Percentiles rank a stretch among this genome's conserved stretches.
Evolutionary conservation across 1,284 basidiomycete species (phyloP).

Genomic region (Pulveroboletus sp.): DNA sequence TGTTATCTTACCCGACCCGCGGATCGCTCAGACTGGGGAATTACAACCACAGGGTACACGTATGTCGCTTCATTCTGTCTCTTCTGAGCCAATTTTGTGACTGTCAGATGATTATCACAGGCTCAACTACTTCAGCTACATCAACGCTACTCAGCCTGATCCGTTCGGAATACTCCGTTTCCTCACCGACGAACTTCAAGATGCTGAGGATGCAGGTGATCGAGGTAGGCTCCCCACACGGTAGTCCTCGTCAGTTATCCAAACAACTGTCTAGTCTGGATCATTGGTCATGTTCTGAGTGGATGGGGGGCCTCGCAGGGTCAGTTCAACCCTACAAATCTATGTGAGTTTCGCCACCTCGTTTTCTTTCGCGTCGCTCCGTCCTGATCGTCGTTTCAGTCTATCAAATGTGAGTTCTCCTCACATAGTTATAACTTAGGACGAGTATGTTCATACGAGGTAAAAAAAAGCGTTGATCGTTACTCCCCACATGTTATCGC

Average conservation of each 20-base stretch:
- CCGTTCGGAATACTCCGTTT: conserved; percentile 76
- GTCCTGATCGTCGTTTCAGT: conserved; percentile 40
- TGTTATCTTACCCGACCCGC: no score
- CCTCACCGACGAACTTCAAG: conserved; percentile 80
- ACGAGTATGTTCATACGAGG: not conserved
- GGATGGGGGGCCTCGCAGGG: conserved; percentile 78
- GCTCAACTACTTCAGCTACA: conserved; percentile 75
- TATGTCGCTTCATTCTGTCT: not conserved
- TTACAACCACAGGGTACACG: no score
- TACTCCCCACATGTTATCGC: conserved; percentile 81
- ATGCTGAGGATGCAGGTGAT: conserved; percentile 70
- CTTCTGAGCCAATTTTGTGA: no score
- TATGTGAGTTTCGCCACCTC: conserved; percentile 52
- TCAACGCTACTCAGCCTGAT: conserved; percentile 73
- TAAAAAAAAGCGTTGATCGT: conserved; percentile 74
- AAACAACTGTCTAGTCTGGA: conserved; percentile 58
- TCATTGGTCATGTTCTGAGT: conserved; percentile 74
- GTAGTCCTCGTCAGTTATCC: not conserved
- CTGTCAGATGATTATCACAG: no score
- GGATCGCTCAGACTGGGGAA: no score
- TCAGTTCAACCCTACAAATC: conserved; percentile 59
- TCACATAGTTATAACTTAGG: no score
- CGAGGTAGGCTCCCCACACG: conserved; percentile 51
- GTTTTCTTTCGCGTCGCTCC: conserved; percentile 4
- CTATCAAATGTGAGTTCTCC: conserved; percentile 63